phyloP scores from a whole-genome alignment of 306 rosid species.

The Purshia tridentata region DNA sequence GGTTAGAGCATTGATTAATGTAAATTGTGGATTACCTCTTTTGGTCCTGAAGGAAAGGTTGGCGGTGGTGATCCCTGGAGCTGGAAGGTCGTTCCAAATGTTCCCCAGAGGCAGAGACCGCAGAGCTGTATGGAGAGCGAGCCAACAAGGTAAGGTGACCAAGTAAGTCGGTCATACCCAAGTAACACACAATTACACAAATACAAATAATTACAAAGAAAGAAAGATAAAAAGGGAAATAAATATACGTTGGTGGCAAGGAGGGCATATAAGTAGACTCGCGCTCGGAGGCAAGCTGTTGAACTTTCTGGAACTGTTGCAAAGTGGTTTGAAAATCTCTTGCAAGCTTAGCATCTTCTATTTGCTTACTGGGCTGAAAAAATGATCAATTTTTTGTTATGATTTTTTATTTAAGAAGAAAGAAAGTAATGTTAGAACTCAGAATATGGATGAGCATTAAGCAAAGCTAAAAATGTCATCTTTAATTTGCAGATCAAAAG shows the following conservation, averaged over 20 bases:
- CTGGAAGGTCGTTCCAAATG: constrained; percentile 29
- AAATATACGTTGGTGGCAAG: constrained; percentile 11
- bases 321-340: constrained; percentile 74
- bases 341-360: constrained; percentile 78
- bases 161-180: not conserved
- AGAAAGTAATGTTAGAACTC: too few species aligned
- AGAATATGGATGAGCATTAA: too few species aligned
- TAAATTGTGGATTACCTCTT: constrained; percentile 42
- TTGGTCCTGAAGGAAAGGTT: constrained; percentile 55
- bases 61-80: constrained; percentile 46
- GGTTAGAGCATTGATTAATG: not conserved
- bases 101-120: constrained; percentile 12
- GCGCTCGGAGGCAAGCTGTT: constrained; percentile 74
- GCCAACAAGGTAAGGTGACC: not conserved
- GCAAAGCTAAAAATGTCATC: too few species aligned
- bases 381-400: not conserved
- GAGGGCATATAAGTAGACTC: constrained; percentile 62
- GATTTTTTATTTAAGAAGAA: not conserved
- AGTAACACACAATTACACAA: not conserved
- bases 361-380: constrained; percentile 50
- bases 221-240: not conserved
- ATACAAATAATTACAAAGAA: not conserved
- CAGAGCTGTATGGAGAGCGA: constrained; percentile 1
- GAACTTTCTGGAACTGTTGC: constrained; percentile 76
- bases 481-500: not conserved